Evolutionary conservation across 441 rosid species (phyloP).

Genomic region (Corymbia citriodora): DNA sequence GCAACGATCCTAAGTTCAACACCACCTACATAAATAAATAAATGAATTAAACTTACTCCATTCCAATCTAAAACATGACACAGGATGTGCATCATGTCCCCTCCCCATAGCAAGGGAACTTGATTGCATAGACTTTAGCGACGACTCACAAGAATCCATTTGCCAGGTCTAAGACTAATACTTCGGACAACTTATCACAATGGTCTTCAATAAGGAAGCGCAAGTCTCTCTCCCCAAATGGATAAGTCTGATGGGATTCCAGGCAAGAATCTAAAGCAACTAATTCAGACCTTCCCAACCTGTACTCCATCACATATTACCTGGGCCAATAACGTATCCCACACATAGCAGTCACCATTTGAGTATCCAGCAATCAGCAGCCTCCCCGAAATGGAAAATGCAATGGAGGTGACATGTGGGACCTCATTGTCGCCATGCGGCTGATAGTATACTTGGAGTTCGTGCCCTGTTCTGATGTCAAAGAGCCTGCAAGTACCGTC

Average conservation of each 20-base stretch:
- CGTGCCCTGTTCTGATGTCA: conserved; percentile 95
- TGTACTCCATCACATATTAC: conserved; percentile 21
- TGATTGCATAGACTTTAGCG: neutral
- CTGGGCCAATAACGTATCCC: conserved; percentile 94
- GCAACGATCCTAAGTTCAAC: conserved; percentile 67
- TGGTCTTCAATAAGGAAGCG: neutral
- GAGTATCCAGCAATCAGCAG: conserved; percentile 88
- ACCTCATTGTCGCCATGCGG: conserved; percentile 48
- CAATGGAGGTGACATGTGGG: conserved; percentile 64
- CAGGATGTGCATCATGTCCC: neutral
- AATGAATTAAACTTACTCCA: neutral
- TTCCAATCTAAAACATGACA: neutral
- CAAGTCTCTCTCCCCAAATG: neutral
- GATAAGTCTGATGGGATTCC: neutral
- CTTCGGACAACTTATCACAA: neutral
- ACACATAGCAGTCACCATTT: conserved; percentile 72
- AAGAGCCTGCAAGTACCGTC: conserved; percentile 96
- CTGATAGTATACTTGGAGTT: conserved; percentile 71
- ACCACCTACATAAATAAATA: conserved; percentile 53
- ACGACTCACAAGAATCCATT: neutral
- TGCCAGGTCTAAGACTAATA: neutral
- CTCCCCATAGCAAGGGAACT: neutral
- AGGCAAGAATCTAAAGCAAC: neutral
- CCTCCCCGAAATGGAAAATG: conserved; percentile 93
- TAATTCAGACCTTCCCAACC: neutral